phyloP scores from a whole-genome alignment of 176 grass and related monocot genomes.

The Panicum miliaceum region DNA sequence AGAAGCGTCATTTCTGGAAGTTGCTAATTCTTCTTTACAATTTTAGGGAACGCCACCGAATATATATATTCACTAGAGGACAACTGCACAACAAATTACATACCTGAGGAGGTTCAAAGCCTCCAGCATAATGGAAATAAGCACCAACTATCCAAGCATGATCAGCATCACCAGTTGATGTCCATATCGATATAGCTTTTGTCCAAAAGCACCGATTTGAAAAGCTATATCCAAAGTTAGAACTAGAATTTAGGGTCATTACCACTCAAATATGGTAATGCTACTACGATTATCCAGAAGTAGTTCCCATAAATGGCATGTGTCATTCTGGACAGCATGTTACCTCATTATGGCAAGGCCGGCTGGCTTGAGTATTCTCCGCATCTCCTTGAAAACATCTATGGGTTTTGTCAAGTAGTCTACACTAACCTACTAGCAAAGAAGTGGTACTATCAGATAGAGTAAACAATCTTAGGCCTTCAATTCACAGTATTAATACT shows the following conservation, averaged over 20 bases:
- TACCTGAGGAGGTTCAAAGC: conserved; percentile 86
- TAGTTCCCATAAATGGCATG: not conserved
- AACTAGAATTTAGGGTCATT: conserved; percentile 13
- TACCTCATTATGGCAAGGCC: conserved; percentile 97
- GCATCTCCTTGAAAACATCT: conserved; percentile 97
- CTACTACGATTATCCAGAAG: not conserved
- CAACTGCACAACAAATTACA: not conserved
- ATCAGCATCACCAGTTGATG: conserved; percentile 90
- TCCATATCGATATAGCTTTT: conserved; percentile 98
- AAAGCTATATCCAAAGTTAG: conserved; percentile 56
- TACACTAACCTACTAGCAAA: conserved; percentile 80
- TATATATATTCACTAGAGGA: not conserved
- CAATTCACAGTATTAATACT: not conserved
- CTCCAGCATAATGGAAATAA: conserved; percentile 89
- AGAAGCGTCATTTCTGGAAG: not conserved
- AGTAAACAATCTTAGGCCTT: not conserved
- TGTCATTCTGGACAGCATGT: not conserved
- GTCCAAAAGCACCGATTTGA: conserved; percentile 97
- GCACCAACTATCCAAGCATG: conserved; percentile 95
- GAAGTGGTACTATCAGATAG: not conserved
- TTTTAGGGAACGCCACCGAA: not conserved
- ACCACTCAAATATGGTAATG: not conserved
- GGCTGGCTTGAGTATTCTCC: conserved; percentile 80
- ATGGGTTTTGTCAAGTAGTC: conserved; percentile 93
- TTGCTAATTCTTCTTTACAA: not conserved